phyloP scores from a whole-genome alignment of 2,329 filamentous ascomycete genomes.

The Exophiala alcalophila region DNA sequence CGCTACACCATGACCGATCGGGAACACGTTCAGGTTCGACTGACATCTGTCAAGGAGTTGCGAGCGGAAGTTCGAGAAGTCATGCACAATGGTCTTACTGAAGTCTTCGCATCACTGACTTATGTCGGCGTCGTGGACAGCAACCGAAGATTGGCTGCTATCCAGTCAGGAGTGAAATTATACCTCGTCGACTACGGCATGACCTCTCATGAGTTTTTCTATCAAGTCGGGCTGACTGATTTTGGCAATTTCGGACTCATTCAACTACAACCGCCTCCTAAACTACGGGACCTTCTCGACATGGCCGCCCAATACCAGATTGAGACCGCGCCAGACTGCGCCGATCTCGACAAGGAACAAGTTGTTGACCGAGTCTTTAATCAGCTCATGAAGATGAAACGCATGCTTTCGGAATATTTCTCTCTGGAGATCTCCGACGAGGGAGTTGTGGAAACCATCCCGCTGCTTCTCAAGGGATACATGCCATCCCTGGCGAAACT shows the following conservation, averaged over 20 bases:
- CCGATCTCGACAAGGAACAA: constrained; percentile 47
- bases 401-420: constrained; percentile 94
- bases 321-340: constrained; percentile 35
- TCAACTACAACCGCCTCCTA: constrained; percentile 71
- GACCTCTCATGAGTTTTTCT: constrained; percentile 84
- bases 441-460: constrained; percentile 74
- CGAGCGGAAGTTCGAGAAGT: constrained; percentile 74
- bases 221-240: constrained; percentile 89
- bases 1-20: constrained; percentile 72
- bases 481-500: constrained; percentile 81
- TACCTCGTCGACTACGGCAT: constrained; percentile 92
- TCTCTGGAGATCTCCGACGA: constrained; percentile 74
- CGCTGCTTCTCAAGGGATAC: constrained; percentile 84
- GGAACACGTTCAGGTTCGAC: constrained; percentile 65
- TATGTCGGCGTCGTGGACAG: constrained; percentile 94
- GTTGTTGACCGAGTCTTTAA: constrained; percentile 64
- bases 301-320: constrained; percentile 73
- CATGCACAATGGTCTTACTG: constrained; percentile 81
- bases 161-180: constrained; percentile 88
- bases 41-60: constrained; percentile 82
- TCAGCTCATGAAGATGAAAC: constrained; percentile 70
- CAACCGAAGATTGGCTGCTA: constrained; percentile 78
- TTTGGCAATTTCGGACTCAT: constrained; percentile 93
- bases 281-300: constrained; percentile 66
- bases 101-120: constrained; percentile 81